Conservation (phyloP, 2,329 filamentous ascomycete species). For the Botryosphaeria dothidea region DNA sequence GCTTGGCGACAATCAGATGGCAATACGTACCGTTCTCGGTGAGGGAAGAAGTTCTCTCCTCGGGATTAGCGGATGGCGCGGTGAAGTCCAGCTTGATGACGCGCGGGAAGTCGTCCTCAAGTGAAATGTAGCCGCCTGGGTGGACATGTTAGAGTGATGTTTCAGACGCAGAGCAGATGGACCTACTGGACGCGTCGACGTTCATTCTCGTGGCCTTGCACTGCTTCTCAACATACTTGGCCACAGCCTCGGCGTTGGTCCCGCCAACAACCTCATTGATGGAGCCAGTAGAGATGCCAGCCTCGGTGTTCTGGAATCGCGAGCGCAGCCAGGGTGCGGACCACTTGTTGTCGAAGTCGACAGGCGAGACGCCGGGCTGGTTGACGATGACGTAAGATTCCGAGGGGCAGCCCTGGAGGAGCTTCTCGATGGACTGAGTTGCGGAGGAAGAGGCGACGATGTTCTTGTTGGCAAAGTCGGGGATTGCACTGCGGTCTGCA, state of each 20-base stretch:
- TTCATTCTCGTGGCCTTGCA: constrained; percentile 49
- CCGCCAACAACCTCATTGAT: constrained; percentile 56
- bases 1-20: not conserved
- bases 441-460: constrained; percentile 48
- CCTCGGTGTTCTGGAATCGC: constrained; percentile 51
- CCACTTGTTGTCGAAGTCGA: constrained; percentile 62
- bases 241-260: constrained; percentile 47
- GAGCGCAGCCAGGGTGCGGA: constrained; percentile 56
- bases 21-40: constrained; percentile 34
- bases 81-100: constrained; percentile 43
- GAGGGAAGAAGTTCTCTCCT: constrained; percentile 41
- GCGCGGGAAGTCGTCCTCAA: constrained; percentile 2
- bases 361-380: constrained; percentile 71
- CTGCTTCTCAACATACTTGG: constrained; percentile 44
- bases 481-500: constrained; percentile 28
- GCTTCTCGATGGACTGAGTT: constrained; percentile 42
- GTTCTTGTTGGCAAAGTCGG: constrained; percentile 28
- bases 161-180: not conserved
- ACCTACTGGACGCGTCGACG: constrained; percentile 44
- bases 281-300: constrained; percentile 53
- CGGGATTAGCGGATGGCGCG: constrained; percentile 31
- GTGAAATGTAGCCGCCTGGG: constrained; percentile 19
- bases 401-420: constrained; percentile 68
- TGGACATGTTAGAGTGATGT: not conserved
- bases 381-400: constrained; percentile 75